These are phyloP conservation scores for Hapsidospora chrysogenum DNA, from an alignment of 495 filamentous ascomycete species.

Conservation along the genomic window DNA sequence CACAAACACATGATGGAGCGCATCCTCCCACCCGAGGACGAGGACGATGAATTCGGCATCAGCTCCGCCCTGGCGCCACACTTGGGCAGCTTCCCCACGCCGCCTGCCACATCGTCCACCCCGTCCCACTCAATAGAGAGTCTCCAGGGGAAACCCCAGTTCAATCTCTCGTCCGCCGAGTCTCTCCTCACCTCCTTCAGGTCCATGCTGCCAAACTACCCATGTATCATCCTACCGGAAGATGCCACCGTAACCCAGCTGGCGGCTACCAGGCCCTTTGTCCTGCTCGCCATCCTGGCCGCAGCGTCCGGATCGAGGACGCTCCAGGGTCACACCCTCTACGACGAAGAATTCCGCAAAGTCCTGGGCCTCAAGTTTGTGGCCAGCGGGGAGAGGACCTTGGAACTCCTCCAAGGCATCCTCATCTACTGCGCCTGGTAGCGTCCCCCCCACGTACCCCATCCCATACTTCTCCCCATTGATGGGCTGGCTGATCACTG, in stretches of 20 bases:
- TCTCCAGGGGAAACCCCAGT: slow-evolving; percentile 24
- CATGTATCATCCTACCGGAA: slow-evolving; percentile 16
- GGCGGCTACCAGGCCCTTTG: slow-evolving; percentile 21
- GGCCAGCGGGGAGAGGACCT: slow-evolving; percentile 24
- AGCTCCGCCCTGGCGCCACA: too few species aligned
- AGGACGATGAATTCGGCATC: neutral
- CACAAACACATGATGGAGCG: slow-evolving; percentile 19
- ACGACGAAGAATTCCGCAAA: slow-evolving; percentile 33
- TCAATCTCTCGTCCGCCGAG: slow-evolving; percentile 28
- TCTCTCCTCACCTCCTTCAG: slow-evolving; percentile 20
- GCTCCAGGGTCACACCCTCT: slow-evolving; percentile 26
- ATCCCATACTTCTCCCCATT: neutral
- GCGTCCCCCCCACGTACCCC: too few species aligned
- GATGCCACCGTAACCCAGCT: slow-evolving; percentile 18
- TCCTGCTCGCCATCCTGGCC: slow-evolving; percentile 26
- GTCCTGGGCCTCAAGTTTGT: slow-evolving; percentile 30
- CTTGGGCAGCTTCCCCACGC: slow-evolving; percentile 13
- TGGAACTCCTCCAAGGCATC: slow-evolving; percentile 27
- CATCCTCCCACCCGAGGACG: slow-evolving; percentile 11
- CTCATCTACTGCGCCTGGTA: slow-evolving; percentile 29
- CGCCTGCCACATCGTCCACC: slow-evolving; percentile 13
- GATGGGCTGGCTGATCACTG: neutral
- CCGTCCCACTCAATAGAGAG: slow-evolving; percentile 5
- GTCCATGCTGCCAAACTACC: slow-evolving; percentile 21
- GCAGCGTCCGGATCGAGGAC: slow-evolving; percentile 20